Base-by-base conservation (phyloP, 176 grass and related monocot species). In the Oryza longistaminata region DNA sequence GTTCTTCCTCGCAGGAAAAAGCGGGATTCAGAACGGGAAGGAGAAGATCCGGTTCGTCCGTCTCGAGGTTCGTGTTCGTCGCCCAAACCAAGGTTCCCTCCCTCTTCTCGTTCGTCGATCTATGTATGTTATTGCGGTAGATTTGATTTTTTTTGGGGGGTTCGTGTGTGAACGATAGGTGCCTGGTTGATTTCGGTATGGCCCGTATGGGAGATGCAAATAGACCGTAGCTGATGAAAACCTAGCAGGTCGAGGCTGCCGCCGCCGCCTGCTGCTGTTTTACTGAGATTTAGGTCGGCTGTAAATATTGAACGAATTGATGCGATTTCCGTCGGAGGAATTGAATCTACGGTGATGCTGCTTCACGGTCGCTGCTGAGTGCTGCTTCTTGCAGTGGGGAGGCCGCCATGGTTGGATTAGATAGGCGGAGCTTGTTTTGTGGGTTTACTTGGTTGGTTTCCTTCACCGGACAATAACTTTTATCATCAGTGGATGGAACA, bases 11-110 rank as follows among this genome's bases (percentile, higher is more conserved):
- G 67, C 48, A 26, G 64, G 61, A 67, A 40, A 21, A 21, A 67
- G 19, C 58, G 29, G 71, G 40, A 66, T 75, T 42, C 55, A 49
- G 2, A 3, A 3, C 16, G 50, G 21, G 52, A 58, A 58, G 17
- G 70, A 10, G 11, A 8, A 2, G 58, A 52, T 24, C 17, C 40
- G 42, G 35, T 19, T 49, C 71, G 22, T 66, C 60, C 4, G 60
- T 66, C 43, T 46, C 27, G 71, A 75, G 71, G 81, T 83, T 25
- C 42, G 71, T 83, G 35, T 21, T 15, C 6, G 6, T n/a, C 53
- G 25, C 58, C 26, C 71, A 13, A 25, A 14, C 60, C 58, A 35
- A 72, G 34, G 17, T 61, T 58, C 17, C 3, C 16, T 16, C 5
- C 35, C n/a, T 9, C 50, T 61, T 64, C 17, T 45, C 25, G 9